Conservation (phyloP, 2,329 filamentous ascomycete genomes). For the Cladorrhinum sp. region DNA sequence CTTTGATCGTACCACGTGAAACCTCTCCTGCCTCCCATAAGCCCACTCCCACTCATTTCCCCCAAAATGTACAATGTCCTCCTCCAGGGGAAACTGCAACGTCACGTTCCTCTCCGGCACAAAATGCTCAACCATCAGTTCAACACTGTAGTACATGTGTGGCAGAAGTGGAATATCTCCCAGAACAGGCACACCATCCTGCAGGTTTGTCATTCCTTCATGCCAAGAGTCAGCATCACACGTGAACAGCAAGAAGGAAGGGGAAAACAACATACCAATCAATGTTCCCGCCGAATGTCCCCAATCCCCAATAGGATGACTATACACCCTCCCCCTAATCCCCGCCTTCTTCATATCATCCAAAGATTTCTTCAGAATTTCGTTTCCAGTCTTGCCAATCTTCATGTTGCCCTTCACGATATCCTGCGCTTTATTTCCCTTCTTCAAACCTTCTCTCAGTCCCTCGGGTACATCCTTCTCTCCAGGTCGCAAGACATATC, state of each 20-base stretch:
- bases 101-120: constrained; percentile 44
- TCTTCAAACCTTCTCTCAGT: constrained; percentile 42
- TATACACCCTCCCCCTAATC: constrained; percentile 48
- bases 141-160: constrained; percentile 49
- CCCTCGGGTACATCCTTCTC: constrained; percentile 42
- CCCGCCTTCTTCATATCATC: constrained; percentile 42
- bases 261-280: constrained; percentile 38
- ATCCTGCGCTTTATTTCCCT: constrained; percentile 48
- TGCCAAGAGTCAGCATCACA: neutral
- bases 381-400: constrained; percentile 43
- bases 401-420: constrained; percentile 45
- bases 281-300: constrained; percentile 48
- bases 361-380: constrained; percentile 40
- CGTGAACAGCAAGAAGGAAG: neutral
- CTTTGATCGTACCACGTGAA: constrained; percentile 31
- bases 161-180: constrained; percentile 45
- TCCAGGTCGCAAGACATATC: constrained; percentile 45
- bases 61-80: constrained; percentile 45
- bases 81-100: constrained; percentile 47
- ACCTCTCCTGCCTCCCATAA: constrained; percentile 45
- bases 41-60: constrained; percentile 47
- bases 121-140: constrained; percentile 47
- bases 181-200: constrained; percentile 44
- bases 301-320: constrained; percentile 50
- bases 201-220: constrained; percentile 49